Conservation (phyloP, 345 rosid genomes). For the Rhodamnia rubescens region DNA sequence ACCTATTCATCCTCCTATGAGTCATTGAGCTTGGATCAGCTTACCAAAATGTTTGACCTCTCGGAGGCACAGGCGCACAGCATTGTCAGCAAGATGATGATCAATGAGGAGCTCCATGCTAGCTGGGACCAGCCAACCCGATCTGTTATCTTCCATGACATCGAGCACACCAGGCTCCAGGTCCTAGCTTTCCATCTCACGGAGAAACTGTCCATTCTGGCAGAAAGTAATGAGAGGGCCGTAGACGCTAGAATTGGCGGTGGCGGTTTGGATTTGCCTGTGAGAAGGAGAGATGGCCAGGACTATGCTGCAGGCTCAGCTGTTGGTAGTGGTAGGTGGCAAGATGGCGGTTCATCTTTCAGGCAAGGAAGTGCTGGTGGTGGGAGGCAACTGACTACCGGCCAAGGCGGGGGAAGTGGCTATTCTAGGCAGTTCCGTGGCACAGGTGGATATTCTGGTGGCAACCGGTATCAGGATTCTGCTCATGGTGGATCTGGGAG, state of each 20-base stretch:
- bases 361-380: conserved; percentile 42
- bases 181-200: conserved; percentile 70
- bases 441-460: conserved; percentile 38
- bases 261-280: conserved; percentile 48
- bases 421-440: conserved; percentile 41
- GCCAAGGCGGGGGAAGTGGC: conserved; percentile 26
- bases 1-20: conserved; percentile 52
- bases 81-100: conserved; percentile 80
- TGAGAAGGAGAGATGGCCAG: conserved; percentile 59
- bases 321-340: conserved; percentile 52
- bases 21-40: conserved; percentile 54
- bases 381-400: conserved; percentile 22
- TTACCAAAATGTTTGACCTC: conserved; percentile 72
- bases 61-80: conserved; percentile 44
- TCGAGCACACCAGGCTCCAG: conserved; percentile 62
- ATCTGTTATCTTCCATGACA: conserved; percentile 66
- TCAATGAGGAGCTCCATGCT: conserved; percentile 63
- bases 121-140: conserved; percentile 86
- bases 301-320: conserved; percentile 35
- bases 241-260: conserved; percentile 61
- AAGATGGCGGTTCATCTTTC: conserved; percentile 33
- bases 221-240: conserved; percentile 79
- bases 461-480: conserved; percentile 16
- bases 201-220: conserved; percentile 55
- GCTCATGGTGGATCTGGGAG: conserved; percentile 19